phyloP scores from a whole-genome alignment of 2,329 filamentous ascomycete species.

The Myriosclerotinia scirpicola region DNA sequence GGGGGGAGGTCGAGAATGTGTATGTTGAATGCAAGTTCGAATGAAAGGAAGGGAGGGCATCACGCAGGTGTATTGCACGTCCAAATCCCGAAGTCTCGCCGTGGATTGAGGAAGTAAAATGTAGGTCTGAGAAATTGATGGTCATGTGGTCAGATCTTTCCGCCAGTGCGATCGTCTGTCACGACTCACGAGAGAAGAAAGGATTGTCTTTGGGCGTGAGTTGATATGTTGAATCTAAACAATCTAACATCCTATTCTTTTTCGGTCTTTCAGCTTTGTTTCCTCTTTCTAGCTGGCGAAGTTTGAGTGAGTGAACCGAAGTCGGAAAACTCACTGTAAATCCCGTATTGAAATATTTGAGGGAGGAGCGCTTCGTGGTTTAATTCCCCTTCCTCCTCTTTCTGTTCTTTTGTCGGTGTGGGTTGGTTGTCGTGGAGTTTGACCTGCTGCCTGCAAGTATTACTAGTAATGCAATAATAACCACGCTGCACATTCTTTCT shows the following conservation, averaged over 20 bases:
- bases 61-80: background rate
- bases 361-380: background rate
- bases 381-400: background rate
- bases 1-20: background rate
- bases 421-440: background rate
- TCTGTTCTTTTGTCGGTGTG: background rate
- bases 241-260: background rate
- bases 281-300: background rate
- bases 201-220: background rate
- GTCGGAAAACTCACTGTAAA: constrained; percentile 7
- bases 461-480: background rate
- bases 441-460: background rate
- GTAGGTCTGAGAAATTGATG: background rate
- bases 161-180: background rate
- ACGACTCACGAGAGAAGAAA: background rate
- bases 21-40: background rate
- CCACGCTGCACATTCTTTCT: background rate
- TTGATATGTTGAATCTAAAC: background rate
- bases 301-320: background rate
- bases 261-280: background rate
- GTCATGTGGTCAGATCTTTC: background rate
- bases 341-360: background rate
- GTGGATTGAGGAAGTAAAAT: background rate
- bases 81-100: constrained; percentile 1
- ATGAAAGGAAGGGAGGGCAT: background rate